Conservation (phyloP, 768 basidiomycete species). For the Lactarius indigo region DNA sequence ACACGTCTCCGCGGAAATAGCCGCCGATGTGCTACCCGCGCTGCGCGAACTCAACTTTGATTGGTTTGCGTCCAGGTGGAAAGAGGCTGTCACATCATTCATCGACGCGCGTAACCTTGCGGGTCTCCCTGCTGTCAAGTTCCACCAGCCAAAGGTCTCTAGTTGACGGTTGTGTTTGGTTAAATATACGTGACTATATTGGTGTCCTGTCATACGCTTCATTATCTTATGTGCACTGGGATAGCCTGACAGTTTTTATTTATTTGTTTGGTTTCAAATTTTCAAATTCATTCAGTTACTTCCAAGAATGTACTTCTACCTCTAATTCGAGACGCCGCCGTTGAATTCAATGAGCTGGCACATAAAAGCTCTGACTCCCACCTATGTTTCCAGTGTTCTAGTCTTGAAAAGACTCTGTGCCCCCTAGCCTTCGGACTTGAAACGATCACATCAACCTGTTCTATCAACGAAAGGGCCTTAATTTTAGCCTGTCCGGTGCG, state of each 20-base stretch:
- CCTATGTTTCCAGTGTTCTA: background rate
- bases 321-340: background rate
- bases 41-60: constrained; percentile 11
- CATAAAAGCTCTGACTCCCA: background rate
- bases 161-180: background rate
- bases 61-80: constrained; percentile 4
- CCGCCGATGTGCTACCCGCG: background rate
- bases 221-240: background rate
- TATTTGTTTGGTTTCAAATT: background rate
- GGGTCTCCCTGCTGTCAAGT: background rate
- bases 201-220: background rate
- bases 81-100: constrained; percentile 3
- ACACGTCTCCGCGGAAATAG: background rate
- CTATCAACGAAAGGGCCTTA: too few relatives aligned
- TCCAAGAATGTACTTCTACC: background rate
- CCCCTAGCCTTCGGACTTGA: too few relatives aligned
- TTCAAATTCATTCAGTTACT: background rate
- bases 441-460: too few relatives aligned
- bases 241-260: background rate
- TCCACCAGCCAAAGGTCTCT: background rate
- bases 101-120: background rate
- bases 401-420: too few relatives aligned
- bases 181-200: background rate
- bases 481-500: too few relatives aligned
- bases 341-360: too few relatives aligned